Evolutionary conservation across 2,329 filamentous ascomycete genomes (phyloP).

Genomic region (Fusarium humuli): DNA sequence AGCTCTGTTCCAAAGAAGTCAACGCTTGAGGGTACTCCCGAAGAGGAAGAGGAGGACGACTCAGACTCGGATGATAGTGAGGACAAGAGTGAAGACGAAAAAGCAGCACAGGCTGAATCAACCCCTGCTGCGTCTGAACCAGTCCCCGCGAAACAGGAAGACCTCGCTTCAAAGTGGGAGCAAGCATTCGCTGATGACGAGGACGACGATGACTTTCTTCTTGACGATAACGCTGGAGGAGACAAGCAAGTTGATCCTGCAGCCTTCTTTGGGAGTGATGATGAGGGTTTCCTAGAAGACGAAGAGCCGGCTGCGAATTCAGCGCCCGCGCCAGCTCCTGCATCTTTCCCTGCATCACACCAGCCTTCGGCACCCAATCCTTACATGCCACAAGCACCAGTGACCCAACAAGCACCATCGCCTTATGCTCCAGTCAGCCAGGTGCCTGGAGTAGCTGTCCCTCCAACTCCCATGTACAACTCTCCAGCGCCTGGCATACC

Average conservation of each 20-base stretch:
- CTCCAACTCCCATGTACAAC: conserved; percentile 39
- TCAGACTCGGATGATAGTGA: background rate
- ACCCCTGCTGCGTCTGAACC: conserved; percentile 37
- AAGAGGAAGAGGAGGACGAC: conserved; percentile 40
- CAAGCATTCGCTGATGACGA: conserved; percentile 82
- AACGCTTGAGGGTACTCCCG: conserved; percentile 48
- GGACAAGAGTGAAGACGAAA: conserved; percentile 10
- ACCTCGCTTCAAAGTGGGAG: conserved; percentile 85
- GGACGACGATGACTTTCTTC: conserved; percentile 74
- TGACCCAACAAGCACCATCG: conserved; percentile 31
- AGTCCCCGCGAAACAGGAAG: conserved; percentile 60
- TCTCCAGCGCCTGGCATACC: conserved; percentile 38
- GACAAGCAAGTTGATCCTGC: conserved; percentile 67
- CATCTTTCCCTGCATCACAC: conserved; percentile 7
- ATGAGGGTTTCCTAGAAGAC: conserved; percentile 84
- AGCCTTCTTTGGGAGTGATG: conserved; percentile 82
- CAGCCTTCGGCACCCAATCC: conserved; percentile 38
- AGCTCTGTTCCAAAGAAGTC: conserved; percentile 47
- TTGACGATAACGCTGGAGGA: conserved; percentile 65
- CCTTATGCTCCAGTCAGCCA: conserved; percentile 40
- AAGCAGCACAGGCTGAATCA: conserved; percentile 26
- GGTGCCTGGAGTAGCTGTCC: conserved; percentile 11
- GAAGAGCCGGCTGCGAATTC: conserved; percentile 52
- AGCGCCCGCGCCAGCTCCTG: conserved; percentile 11
- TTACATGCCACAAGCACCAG: conserved; percentile 45